Percentiles rank a stretch among this genome's conserved stretches.
Evolutionary conservation across 768 basidiomycete species (phyloP).

Genomic region (Russula compacta): DNA sequence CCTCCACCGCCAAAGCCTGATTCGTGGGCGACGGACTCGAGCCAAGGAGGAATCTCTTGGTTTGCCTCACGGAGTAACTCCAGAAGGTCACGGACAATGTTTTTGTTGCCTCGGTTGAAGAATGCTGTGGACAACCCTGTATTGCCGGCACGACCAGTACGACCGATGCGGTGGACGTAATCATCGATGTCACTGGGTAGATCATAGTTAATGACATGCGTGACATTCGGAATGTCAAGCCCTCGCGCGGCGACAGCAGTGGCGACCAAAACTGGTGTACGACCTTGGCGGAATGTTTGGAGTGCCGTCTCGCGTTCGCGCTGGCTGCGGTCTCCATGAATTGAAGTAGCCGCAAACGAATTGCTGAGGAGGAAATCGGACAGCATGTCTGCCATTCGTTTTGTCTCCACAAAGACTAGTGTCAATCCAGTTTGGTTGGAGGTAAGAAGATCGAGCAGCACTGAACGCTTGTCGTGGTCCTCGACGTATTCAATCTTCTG

Average conservation of each 20-base stretch:
- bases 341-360: constrained; percentile 85
- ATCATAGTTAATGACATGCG: constrained; percentile 97
- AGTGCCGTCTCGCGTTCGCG: constrained; percentile 95
- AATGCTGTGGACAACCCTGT: constrained; percentile 93
- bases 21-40: constrained; percentile 81
- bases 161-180: constrained; percentile 97
- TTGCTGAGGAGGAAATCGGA: constrained; percentile 89
- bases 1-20: constrained; percentile 54
- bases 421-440: constrained; percentile 76
- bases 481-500: constrained; percentile 99
- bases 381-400: constrained; percentile 97
- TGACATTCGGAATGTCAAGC: constrained; percentile 98
- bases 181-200: constrained; percentile 97
- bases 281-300: constrained; percentile 89
- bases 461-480: constrained; percentile 93
- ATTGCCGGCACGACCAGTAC: constrained; percentile 98
- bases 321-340: constrained; percentile 96
- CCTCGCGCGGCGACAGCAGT: constrained; percentile 99
- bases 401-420: constrained; percentile 98
- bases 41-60: constrained; percentile 87
- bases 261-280: constrained; percentile 93
- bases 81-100: constrained; percentile 84
- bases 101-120: constrained; percentile 89
- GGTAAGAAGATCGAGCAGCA: constrained; percentile 86
- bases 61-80: constrained; percentile 94